phyloP scores from a whole-genome alignment of 2,329 filamentous ascomycete species.

The Pseudogymnoascus sp. region DNA sequence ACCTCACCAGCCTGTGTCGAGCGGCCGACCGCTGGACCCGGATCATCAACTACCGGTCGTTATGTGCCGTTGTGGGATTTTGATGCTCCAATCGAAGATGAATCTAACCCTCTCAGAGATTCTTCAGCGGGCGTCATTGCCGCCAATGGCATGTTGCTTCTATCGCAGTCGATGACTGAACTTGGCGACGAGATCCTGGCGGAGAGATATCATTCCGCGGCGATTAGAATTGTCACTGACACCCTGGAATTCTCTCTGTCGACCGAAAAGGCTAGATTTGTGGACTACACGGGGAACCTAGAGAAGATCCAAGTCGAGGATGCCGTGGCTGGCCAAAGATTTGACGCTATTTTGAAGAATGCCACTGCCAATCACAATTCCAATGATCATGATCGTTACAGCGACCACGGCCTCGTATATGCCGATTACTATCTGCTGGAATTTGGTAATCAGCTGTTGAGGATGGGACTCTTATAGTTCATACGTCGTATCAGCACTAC shows the following conservation, averaged over 20 bases:
- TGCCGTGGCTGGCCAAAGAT: slow-evolving; percentile 12
- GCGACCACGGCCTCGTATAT: slow-evolving; percentile 39
- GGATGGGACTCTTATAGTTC: slow-evolving; percentile 25
- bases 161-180: slow-evolving; percentile 29
- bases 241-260: slow-evolving; percentile 17
- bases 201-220: slow-evolving; percentile 16
- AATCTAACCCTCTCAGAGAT: slow-evolving; percentile 22
- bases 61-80: slow-evolving; percentile 39
- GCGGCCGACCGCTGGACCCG: not conserved
- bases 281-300: not conserved
- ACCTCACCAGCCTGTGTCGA: slow-evolving; percentile 26
- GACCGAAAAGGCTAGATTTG: slow-evolving; percentile 12
- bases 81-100: slow-evolving; percentile 36
- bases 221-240: slow-evolving; percentile 17
- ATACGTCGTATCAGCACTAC: not conserved
- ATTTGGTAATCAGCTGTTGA: slow-evolving; percentile 41
- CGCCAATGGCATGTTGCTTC: slow-evolving; percentile 34
- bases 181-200: slow-evolving; percentile 1
- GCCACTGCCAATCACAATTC: slow-evolving; percentile 32
- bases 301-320: slow-evolving; percentile 11
- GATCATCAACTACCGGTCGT: slow-evolving; percentile 11
- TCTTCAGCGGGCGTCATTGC: slow-evolving; percentile 34
- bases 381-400: slow-evolving; percentile 24
- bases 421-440: slow-evolving; percentile 43
- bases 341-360: slow-evolving; percentile 29